Conservation (phyloP, 805 yeast species). For the Alloascoidea hylecoeti region DNA sequence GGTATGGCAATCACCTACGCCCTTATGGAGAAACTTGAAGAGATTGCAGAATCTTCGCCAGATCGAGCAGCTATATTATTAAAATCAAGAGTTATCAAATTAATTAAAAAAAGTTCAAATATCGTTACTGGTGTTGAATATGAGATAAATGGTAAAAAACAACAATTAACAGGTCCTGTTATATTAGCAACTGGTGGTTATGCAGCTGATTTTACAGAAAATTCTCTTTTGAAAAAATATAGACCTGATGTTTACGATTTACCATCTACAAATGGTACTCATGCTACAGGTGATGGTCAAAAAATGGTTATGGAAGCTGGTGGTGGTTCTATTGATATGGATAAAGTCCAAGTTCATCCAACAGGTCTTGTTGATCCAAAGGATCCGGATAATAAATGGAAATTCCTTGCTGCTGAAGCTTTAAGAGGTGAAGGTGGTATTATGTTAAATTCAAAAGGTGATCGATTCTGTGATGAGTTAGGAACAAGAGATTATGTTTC, state of each 20-base stretch:
- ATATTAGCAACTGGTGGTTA: slow-evolving; percentile 53
- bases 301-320: slow-evolving; percentile 27
- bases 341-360: slow-evolving; percentile 55
- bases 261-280: slow-evolving; percentile 48
- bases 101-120: slow-evolving; percentile 20
- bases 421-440: slow-evolving; percentile 56
- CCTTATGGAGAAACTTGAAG: slow-evolving; percentile 33
- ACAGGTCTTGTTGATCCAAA: slow-evolving; percentile 45
- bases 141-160: slow-evolving; percentile 15
- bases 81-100: slow-evolving; percentile 27
- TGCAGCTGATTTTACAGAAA: slow-evolving; percentile 43
- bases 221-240: slow-evolving; percentile 36
- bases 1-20: slow-evolving; percentile 52
- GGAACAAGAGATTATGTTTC: slow-evolving; percentile 48
- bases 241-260: slow-evolving; percentile 42
- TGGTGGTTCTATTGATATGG: slow-evolving; percentile 46
- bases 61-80: slow-evolving; percentile 24
- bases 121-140: slow-evolving; percentile 29
- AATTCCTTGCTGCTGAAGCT: slow-evolving; percentile 52
- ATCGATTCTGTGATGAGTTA: slow-evolving; percentile 45
- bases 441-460: slow-evolving; percentile 34
- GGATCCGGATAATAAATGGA: slow-evolving; percentile 33
- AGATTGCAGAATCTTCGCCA: slow-evolving; percentile 27
- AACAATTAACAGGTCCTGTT: slow-evolving; percentile 35
- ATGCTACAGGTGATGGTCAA: slow-evolving; percentile 53